These are phyloP conservation scores for Taiozyma sp. DNA, from an alignment of 1,139 yeast species.

Conservation along the genomic window DNA sequence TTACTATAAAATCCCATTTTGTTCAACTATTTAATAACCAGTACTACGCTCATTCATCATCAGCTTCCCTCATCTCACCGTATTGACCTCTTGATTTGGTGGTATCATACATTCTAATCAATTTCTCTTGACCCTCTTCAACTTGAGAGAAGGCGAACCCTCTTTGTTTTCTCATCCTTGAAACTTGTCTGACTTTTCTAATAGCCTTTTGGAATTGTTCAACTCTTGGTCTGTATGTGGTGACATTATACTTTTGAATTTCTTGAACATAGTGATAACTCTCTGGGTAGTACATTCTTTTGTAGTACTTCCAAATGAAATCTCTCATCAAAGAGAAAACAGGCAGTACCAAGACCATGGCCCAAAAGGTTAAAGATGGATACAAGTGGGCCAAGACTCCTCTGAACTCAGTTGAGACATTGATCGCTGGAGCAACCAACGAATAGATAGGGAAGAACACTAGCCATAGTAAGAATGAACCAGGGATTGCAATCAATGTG, in stretches of 20 bases:
- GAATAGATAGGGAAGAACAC: constrained; percentile 86
- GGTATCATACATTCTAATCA: constrained; percentile 92
- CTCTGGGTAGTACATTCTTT: constrained; percentile 87
- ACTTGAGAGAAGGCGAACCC: constrained; percentile 98
- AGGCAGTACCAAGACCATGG: constrained; percentile 71
- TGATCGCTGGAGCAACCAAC: constrained; percentile 74
- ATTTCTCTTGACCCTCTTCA: constrained; percentile 86
- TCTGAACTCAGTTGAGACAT: constrained; percentile 78
- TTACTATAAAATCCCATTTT: background rate
- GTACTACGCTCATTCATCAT: constrained; percentile 3
- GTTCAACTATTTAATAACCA: background rate
- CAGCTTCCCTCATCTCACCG: constrained; percentile 46
- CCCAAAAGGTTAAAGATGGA: constrained; percentile 82
- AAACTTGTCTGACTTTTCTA: constrained; percentile 95
- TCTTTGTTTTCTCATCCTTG: constrained; percentile 95
- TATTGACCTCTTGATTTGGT: constrained; percentile 55
- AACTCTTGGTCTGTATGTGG: constrained; percentile 91
- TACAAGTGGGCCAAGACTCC: constrained; percentile 79
- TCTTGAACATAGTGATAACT: constrained; percentile 94
- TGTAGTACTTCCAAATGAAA: constrained; percentile 90
- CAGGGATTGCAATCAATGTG: constrained; percentile 90
- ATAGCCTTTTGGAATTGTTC: constrained; percentile 97
- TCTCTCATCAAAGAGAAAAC: constrained; percentile 79
- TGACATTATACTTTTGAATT: constrained; percentile 91
- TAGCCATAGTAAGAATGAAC: constrained; percentile 83